Percentiles rank a stretch among this genome's conserved stretches.
Evolutionary conservation across 768 basidiomycete species (phyloP).

Genomic region (Lentinula lateritia): DNA sequence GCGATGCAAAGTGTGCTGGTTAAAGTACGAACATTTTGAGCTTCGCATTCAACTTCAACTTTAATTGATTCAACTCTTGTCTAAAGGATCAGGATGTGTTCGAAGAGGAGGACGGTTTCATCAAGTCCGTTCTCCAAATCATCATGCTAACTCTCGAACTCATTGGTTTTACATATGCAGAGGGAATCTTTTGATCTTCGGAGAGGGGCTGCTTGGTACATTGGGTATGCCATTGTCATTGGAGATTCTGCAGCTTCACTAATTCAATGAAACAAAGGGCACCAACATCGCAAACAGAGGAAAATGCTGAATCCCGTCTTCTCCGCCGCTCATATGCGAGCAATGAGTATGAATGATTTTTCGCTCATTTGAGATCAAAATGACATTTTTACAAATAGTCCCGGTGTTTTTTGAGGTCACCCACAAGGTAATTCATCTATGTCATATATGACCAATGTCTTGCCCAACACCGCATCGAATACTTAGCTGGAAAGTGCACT

Average conservation of each 20-base stretch:
- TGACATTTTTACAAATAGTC: not conserved
- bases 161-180: not conserved
- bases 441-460: not conserved
- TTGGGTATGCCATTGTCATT: not conserved
- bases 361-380: no score
- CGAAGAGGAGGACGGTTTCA: not conserved
- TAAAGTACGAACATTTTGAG: not conserved
- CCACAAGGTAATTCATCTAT: not conserved
- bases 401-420: not conserved
- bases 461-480: not conserved
- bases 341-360: constrained; percentile 18
- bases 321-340: constrained; percentile 25
- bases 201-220: not conserved
- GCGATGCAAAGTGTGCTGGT: constrained; percentile 1
- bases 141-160: no score
- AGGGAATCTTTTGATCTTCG: not conserved
- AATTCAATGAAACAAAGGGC: not conserved
- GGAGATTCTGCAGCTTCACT: not conserved
- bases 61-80: no score
- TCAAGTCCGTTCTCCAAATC: not conserved
- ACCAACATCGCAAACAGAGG: constrained; percentile 25
- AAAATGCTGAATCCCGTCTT: constrained; percentile 32
- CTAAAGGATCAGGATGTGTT: not conserved
- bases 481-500: not conserved
- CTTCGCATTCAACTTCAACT: no score